phyloP scores from a whole-genome alignment of 2,329 filamentous ascomycete species.

The Ophiosphaerella herpotricha region DNA sequence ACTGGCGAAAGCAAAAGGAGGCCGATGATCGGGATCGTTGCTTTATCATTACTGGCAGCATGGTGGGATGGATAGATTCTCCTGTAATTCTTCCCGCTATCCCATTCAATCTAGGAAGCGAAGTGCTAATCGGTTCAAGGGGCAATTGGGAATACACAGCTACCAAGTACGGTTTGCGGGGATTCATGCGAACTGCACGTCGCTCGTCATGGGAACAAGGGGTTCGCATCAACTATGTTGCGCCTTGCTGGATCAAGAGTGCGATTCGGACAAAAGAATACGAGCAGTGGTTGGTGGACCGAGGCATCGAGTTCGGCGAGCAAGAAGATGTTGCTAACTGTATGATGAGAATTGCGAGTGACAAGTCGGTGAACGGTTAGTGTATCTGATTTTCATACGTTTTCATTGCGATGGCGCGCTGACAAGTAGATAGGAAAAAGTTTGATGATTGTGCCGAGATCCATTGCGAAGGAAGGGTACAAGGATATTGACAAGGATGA shows the following conservation, averaged over 20 bases:
- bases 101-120: neutral
- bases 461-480: slow-evolving; percentile 47
- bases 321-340: slow-evolving; percentile 39
- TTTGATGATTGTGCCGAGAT: slow-evolving; percentile 49
- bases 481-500: slow-evolving; percentile 50
- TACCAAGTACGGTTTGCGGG: slow-evolving; percentile 30
- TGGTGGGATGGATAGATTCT: slow-evolving; percentile 23
- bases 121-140: slow-evolving; percentile 3
- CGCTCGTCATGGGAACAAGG: slow-evolving; percentile 20
- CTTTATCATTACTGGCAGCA: slow-evolving; percentile 23
- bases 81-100: slow-evolving; percentile 6
- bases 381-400: neutral
- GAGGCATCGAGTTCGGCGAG: slow-evolving; percentile 48
- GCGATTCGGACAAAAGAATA: slow-evolving; percentile 45
- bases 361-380: slow-evolving; percentile 25
- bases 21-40: slow-evolving; percentile 18
- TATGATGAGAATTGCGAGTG: slow-evolving; percentile 39
- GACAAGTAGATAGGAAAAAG: slow-evolving; percentile 37
- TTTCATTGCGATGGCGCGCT: neutral
- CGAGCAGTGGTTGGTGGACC: slow-evolving; percentile 48
- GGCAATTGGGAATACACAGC: slow-evolving; percentile 48
- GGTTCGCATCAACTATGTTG: slow-evolving; percentile 23
- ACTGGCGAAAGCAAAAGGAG: slow-evolving; percentile 22
- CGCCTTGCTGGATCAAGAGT: slow-evolving; percentile 26
- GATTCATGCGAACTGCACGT: slow-evolving; percentile 19